phyloP scores from a whole-genome alignment of 1,284 basidiomycete genomes.

The Leccinum griseonigrum region DNA sequence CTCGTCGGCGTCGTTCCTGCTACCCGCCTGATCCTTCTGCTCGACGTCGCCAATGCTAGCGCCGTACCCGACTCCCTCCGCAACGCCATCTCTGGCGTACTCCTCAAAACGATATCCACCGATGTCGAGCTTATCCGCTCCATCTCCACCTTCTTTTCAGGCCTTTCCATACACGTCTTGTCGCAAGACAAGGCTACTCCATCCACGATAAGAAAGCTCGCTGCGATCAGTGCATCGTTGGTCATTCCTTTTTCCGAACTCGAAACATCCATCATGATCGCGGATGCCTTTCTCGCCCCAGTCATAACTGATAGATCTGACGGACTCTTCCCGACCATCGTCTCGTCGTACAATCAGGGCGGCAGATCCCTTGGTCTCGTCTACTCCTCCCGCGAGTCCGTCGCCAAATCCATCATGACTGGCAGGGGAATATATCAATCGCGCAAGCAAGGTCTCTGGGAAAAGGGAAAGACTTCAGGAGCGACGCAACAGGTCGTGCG shows the following conservation, averaged over 20 bases:
- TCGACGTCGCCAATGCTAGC: slow-evolving; percentile 70
- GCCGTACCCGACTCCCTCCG: slow-evolving; percentile 73
- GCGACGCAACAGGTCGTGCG: slow-evolving; percentile 87
- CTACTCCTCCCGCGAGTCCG: slow-evolving; percentile 91
- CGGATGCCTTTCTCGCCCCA: slow-evolving; percentile 84
- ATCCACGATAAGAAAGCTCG: slow-evolving; percentile 55
- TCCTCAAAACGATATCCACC: slow-evolving; percentile 67
- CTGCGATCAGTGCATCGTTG: slow-evolving; percentile 60
- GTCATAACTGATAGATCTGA: slow-evolving; percentile 88
- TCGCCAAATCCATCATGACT: slow-evolving; percentile 84
- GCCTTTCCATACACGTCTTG: slow-evolving; percentile 62
- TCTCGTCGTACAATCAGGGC: slow-evolving; percentile 71
- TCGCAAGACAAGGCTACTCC: slow-evolving; percentile 51
- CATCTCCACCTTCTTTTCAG: slow-evolving; percentile 70
- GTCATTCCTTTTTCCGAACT: slow-evolving; percentile 76
- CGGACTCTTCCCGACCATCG: slow-evolving; percentile 90
- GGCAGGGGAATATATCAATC: slow-evolving; percentile 97
- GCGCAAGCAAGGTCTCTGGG: slow-evolving; percentile 94
- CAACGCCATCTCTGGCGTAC: slow-evolving; percentile 70
- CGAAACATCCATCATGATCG: slow-evolving; percentile 64
- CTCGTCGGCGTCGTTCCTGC: slow-evolving; percentile 69
- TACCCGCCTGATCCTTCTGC: slow-evolving; percentile 69
- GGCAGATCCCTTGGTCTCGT: slow-evolving; percentile 89
- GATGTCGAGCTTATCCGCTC: slow-evolving; percentile 72
- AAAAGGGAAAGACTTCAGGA: slow-evolving; percentile 96